A percentile compares a stretch with the other conserved stretches of the same genome.
phyloP scores from a whole-genome alignment of 306 rosid genomes.

The Lupinus albus region DNA sequence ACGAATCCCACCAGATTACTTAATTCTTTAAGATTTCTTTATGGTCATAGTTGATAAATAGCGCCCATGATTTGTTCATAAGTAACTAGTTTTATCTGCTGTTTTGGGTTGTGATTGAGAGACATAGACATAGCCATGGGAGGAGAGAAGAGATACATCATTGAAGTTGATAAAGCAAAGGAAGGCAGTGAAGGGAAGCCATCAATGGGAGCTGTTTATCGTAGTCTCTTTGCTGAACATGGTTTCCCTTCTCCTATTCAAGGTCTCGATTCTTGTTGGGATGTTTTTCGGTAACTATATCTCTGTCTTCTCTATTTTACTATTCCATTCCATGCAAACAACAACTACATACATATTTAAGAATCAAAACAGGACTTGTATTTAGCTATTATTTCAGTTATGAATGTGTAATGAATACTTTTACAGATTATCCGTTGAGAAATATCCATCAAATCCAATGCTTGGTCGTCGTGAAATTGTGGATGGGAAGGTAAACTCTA shows the following conservation, averaged over 20 bases:
- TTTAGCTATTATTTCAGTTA: constrained; percentile 17
- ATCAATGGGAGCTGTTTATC: constrained; percentile 75
- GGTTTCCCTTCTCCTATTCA: constrained; percentile 71
- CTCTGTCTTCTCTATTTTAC: not conserved
- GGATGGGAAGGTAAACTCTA: constrained; percentile 62
- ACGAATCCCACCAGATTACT: no score
- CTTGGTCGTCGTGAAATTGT: constrained; percentile 74
- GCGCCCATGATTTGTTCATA: no score
- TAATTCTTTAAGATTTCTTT: no score
- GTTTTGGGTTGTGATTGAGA: no score
- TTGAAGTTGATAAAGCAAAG: constrained; percentile 73
- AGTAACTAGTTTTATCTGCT: no score
- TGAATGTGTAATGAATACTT: constrained; percentile 8
- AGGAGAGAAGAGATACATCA: constrained; percentile 56
- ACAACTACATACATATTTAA: no score
- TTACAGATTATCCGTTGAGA: constrained; percentile 82
- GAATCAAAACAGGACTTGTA: not conserved
- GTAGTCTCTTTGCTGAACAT: constrained; percentile 80
- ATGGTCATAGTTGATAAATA: no score
- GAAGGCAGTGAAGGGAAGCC: constrained; percentile 60
- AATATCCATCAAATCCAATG: constrained; percentile 67
- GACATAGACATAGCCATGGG: constrained; percentile 45
- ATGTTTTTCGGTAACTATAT: constrained; percentile 67
- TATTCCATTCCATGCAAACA: no score
- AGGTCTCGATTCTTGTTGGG: constrained; percentile 90